Conservation (phyloP, 257 asterid species). For the Salvia rosmarinus region DNA sequence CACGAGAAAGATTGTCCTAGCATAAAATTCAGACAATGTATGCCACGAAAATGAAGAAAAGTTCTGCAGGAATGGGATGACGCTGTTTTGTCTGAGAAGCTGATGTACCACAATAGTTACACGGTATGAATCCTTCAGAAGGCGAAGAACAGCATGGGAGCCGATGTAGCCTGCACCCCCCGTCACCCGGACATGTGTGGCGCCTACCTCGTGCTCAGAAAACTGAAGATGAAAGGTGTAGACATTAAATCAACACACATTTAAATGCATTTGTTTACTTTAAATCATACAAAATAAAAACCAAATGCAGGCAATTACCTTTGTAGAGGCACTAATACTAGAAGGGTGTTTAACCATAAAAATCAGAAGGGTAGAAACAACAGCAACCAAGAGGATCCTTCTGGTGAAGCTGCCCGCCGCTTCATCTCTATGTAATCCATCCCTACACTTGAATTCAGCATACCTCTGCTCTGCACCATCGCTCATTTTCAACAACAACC, state of each 20-base stretch:
- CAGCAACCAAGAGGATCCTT: constrained; percentile 66
- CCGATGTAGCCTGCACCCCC: constrained; percentile 98
- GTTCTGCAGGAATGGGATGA: background rate
- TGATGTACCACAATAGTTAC: constrained; percentile 79
- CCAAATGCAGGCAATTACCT: constrained; percentile 43
- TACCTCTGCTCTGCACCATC: constrained; percentile 12
- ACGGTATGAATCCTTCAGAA: constrained; percentile 78
- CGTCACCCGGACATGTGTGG: constrained; percentile 82
- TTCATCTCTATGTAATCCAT: constrained; percentile 68
- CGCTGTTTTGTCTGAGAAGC: background rate
- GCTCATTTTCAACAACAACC: background rate
- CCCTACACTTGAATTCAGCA: constrained; percentile 35
- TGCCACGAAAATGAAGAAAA: too few species aligned
- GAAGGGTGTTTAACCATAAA: constrained; percentile 52
- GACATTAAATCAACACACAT: background rate
- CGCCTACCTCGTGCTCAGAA: constrained; percentile 67
- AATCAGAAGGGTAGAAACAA: constrained; percentile 52
- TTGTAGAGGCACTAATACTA: constrained; percentile 40
- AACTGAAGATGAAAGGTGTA: constrained; percentile 52
- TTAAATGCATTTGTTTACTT: background rate
- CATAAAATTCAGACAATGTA: background rate
- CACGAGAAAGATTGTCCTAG: constrained; percentile 85
- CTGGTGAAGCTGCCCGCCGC: constrained; percentile 48
- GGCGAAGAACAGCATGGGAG: constrained; percentile 88
- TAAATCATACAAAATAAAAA: background rate